These are phyloP conservation scores for Xerocomellus chrysenteron DNA, from an alignment of 768 basidiomycete genomes.

Conservation along the genomic window DNA sequence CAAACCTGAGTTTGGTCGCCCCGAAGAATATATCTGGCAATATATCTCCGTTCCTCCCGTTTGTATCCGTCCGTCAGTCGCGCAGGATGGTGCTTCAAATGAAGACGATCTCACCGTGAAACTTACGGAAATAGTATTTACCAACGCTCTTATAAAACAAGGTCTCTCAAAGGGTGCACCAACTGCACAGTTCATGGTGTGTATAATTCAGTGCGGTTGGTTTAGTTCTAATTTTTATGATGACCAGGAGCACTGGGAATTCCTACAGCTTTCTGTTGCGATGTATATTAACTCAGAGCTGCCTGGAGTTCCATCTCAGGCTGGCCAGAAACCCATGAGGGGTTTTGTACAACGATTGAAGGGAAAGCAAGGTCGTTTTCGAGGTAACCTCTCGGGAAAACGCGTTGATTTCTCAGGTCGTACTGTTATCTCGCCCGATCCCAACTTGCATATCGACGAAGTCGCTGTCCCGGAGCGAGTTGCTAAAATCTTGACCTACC, in stretches of 20 bases:
- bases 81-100: constrained; percentile 96
- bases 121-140: constrained; percentile 93
- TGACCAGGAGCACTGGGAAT: constrained; percentile 94
- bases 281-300: constrained; percentile 98
- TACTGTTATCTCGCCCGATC: constrained; percentile 98
- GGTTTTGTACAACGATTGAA: constrained; percentile 98
- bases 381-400: constrained; percentile 97
- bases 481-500: constrained; percentile 93
- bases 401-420: constrained; percentile 98
- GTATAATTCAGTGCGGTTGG: background rate
- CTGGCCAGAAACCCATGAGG: constrained; percentile 91
- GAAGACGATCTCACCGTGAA: constrained; percentile 99
- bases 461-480: constrained; percentile 96
- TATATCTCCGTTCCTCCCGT: constrained; percentile 98
- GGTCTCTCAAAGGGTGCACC: constrained; percentile 86
- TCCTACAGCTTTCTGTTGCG: constrained; percentile 89
- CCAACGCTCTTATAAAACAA: constrained; percentile 89
- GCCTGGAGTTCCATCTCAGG: constrained; percentile 86
- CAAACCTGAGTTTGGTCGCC: constrained; percentile 83
- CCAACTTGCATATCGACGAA: constrained; percentile 98
- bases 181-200: constrained; percentile 85
- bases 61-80: constrained; percentile 95
- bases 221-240: background rate
- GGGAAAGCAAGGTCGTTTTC: constrained; percentile 98
- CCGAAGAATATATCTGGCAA: constrained; percentile 98